These are phyloP conservation scores for Canavalia gladiata DNA, from an alignment of 306 rosid species.

Conservation along the genomic window DNA sequence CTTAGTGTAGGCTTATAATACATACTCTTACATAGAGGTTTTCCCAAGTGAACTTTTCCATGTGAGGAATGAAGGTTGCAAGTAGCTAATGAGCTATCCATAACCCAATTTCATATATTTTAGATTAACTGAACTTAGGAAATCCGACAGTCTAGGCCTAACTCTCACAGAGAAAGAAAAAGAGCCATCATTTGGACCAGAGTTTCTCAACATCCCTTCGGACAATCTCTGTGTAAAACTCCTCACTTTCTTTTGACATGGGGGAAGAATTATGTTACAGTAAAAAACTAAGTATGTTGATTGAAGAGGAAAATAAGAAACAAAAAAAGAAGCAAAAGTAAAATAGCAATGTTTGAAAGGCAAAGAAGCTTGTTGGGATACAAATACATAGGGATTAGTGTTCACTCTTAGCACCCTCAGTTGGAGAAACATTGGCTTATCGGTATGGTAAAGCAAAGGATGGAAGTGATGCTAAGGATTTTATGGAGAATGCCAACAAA, in stretches of 20 bases:
- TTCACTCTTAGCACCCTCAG: neutral
- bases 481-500: constrained; percentile 25
- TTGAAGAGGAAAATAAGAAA: neutral
- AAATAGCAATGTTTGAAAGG: constrained; percentile 31
- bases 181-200: constrained; percentile 51
- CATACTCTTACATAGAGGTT: neutral
- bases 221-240: constrained; percentile 59
- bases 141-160: constrained; percentile 57
- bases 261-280: neutral
- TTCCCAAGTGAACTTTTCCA: constrained; percentile 44
- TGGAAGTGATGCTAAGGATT: constrained; percentile 29
- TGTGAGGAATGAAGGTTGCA: constrained; percentile 42
- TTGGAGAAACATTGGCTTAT: constrained; percentile 4
- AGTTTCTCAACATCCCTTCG: constrained; percentile 40
- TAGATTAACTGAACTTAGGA: constrained; percentile 59
- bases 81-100: constrained; percentile 54
- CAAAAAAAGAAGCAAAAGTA: neutral
- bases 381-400: constrained; percentile 31
- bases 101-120: constrained; percentile 64
- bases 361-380: constrained; percentile 34
- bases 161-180: constrained; percentile 57
- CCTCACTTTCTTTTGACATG: constrained; percentile 57
- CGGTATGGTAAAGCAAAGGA: constrained; percentile 15
- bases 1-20: no score
- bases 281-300: neutral